phyloP scores from a whole-genome alignment of 345 rosid species.

The Dipteronia dyeriana region DNA sequence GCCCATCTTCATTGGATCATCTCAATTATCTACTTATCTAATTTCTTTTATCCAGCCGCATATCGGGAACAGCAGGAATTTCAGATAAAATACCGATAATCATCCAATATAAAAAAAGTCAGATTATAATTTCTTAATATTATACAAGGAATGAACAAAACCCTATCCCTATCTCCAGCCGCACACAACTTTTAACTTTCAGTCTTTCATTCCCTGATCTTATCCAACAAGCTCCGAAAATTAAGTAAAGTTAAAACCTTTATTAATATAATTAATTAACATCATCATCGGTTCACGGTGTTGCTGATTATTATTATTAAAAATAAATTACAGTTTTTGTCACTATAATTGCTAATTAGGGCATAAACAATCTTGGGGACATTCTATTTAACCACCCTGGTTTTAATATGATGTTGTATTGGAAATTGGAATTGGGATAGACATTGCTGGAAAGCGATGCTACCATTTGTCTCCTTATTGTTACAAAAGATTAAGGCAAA shows the following conservation, averaged over 20 bases:
- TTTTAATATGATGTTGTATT: background rate
- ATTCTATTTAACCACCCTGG: background rate
- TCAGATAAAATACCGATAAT: background rate
- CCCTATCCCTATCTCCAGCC: background rate
- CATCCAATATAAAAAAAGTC: no score
- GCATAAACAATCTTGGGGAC: background rate
- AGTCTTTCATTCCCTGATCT: background rate
- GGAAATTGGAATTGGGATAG: constrained; percentile 11
- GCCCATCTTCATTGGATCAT: no score
- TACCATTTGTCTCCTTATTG: constrained; percentile 15
- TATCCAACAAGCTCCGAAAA: background rate
- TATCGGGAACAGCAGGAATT: background rate
- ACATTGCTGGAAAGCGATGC: constrained; percentile 13
- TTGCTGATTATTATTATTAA: background rate
- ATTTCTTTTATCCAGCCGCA: background rate
- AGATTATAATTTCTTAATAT: background rate
- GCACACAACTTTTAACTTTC: background rate
- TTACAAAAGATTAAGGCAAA: background rate
- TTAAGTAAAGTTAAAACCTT: background rate
- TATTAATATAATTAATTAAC: no score
- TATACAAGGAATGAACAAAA: background rate
- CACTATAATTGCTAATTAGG: no score
- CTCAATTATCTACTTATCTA: no score
- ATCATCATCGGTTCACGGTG: background rate
- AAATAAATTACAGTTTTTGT: background rate